Evolutionary conservation across 2,329 filamentous ascomycete genomes (phyloP).

Genomic region (Ceratocystiopsis minuta): DNA sequence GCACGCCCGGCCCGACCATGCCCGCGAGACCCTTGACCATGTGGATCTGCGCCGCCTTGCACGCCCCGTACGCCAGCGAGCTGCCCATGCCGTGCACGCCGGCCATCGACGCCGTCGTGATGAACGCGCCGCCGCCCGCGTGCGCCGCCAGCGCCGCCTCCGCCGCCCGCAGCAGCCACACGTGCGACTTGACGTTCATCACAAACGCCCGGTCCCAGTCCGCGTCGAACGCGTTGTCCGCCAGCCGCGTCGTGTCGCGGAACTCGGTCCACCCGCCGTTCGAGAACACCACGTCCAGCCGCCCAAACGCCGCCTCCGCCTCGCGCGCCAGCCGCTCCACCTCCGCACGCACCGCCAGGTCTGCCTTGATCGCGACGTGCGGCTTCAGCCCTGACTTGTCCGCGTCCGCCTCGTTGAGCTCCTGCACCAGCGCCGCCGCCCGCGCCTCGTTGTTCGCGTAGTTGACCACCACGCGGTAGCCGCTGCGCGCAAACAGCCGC

Average conservation of each 20-base stretch:
- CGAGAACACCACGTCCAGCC: constrained; percentile 59
- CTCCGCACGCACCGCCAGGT: constrained; percentile 42
- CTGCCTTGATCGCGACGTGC: constrained; percentile 43
- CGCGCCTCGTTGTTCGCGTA: constrained; percentile 44
- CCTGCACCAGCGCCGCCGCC: constrained; percentile 38
- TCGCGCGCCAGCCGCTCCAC: constrained; percentile 41
- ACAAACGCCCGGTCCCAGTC: constrained; percentile 43
- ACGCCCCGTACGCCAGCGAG: constrained; percentile 53
- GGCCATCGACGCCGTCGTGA: constrained; percentile 45
- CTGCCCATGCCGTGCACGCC: constrained; percentile 47
- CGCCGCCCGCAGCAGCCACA: constrained; percentile 40
- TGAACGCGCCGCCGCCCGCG: constrained; percentile 34
- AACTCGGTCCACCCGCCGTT: constrained; percentile 46
- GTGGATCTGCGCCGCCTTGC: constrained; percentile 55
- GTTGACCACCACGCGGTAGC: constrained; percentile 55
- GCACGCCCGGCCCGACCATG: constrained; percentile 33
- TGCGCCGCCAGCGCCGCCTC: constrained; percentile 33
- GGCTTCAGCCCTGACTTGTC: not conserved
- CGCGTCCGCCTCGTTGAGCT: constrained; percentile 29
- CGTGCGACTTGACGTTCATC: constrained; percentile 44
- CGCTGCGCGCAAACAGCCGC: constrained; percentile 48
- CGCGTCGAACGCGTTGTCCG: constrained; percentile 35
- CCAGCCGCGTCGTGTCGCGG: constrained; percentile 26
- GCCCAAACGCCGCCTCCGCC: constrained; percentile 41
- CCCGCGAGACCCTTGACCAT: constrained; percentile 34